A percentile compares a stretch with the other conserved stretches of the same genome.
Evolutionary conservation across 2,329 filamentous ascomycete genomes (phyloP).

Genomic region (Fusarium papillatum): DNA sequence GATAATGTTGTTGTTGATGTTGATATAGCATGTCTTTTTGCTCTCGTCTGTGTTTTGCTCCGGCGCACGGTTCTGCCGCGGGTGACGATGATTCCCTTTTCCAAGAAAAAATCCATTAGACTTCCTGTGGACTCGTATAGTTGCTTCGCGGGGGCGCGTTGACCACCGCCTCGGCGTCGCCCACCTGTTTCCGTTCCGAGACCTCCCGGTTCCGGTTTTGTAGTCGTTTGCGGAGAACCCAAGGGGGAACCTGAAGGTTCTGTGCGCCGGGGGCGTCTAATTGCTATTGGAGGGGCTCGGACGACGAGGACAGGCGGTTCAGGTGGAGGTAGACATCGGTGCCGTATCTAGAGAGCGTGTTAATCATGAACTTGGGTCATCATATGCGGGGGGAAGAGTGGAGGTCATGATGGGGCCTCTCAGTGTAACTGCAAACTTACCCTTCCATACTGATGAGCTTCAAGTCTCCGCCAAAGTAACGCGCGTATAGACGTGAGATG

Average conservation of each 20-base stretch:
- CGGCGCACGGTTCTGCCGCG: constrained; percentile 39
- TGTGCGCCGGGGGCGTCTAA: constrained; percentile 65
- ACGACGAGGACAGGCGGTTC: constrained; percentile 94
- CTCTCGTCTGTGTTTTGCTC: constrained; percentile 35
- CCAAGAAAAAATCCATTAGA: constrained; percentile 44
- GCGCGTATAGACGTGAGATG: constrained; percentile 92
- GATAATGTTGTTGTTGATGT: constrained; percentile 29
- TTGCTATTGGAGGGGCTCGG: constrained; percentile 96
- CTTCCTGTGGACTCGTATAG: constrained; percentile 44
- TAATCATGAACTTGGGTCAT: constrained; percentile 20
- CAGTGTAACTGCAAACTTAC: constrained; percentile 64
- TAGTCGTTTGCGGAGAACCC: constrained; percentile 73
- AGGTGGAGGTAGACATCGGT: constrained; percentile 99
- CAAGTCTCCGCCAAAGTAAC: constrained; percentile 97
- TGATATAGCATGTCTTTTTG: constrained; percentile 11
- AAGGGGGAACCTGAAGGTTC: constrained; percentile 45
- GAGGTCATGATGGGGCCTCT: neutral
- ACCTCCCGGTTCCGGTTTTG: constrained; percentile 75
- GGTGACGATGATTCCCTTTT: constrained; percentile 40
- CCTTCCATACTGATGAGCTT: constrained; percentile 99
- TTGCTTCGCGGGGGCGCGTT: constrained; percentile 61
- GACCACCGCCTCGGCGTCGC: constrained; percentile 85
- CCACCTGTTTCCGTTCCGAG: constrained; percentile 90
- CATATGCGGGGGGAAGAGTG: neutral
- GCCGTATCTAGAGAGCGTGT: constrained; percentile 78